Percentiles rank a stretch among this genome's conserved stretches.
Conservation (phyloP, 169 alveolate species). For the Besnoitia besnoiti region DNA sequence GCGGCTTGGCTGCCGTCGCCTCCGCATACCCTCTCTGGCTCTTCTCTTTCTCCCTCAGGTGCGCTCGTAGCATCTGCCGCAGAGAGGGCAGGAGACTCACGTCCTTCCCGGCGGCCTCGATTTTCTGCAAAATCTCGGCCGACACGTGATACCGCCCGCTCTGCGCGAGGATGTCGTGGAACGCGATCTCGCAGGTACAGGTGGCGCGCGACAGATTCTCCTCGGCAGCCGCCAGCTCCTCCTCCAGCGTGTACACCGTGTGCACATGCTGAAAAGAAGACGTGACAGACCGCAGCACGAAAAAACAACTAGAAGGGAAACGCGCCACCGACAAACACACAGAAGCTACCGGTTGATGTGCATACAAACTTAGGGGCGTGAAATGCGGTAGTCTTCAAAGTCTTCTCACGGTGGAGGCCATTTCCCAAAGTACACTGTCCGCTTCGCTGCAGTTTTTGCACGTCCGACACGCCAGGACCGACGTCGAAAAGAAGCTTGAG, state of each 20-base stretch:
- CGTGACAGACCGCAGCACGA: no score
- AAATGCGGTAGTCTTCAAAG: no score
- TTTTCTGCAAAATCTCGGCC: background rate
- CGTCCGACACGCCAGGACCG: no score
- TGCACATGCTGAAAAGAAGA: no score
- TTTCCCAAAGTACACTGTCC: no score
- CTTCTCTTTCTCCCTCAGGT: background rate
- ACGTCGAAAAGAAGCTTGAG: no score
- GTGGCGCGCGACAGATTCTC: constrained; percentile 1
- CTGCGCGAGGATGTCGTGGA: constrained; percentile 11
- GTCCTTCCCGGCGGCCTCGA: background rate
- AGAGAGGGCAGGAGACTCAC: background rate
- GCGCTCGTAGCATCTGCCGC: background rate
- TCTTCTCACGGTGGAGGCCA: no score
- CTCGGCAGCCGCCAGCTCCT: background rate
- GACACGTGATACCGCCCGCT: background rate
- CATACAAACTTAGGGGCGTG: no score
- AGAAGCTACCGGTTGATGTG: no score
- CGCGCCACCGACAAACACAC: no score
- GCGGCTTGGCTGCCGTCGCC: background rate
- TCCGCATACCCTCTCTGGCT: background rate
- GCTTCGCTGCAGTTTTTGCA: no score
- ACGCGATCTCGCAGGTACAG: background rate
- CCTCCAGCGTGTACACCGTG: background rate
- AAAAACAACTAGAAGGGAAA: no score